Percentiles rank a stretch among this genome's conserved stretches.
phyloP scores from a whole-genome alignment of 2,329 filamentous ascomycete species.

The Pseudogymnoascus sp. region DNA sequence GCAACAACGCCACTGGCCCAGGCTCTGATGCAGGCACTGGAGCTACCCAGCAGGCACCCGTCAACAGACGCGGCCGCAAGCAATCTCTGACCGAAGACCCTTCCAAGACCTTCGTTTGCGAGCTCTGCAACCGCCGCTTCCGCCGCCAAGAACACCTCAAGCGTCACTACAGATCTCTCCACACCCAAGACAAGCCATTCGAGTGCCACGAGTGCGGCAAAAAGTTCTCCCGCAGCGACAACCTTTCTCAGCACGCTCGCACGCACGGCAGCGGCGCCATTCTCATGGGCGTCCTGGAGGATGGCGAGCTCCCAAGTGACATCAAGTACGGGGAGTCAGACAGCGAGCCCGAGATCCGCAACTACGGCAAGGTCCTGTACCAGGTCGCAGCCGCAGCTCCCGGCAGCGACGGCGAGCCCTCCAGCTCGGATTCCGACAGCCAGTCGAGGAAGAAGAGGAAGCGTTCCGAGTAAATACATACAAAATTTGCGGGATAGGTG shows the following conservation, averaged over 20 bases:
- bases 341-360: constrained; percentile 52
- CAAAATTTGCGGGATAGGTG: not conserved
- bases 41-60: constrained; percentile 43
- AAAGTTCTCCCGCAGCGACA: constrained; percentile 98
- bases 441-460: constrained; percentile 69
- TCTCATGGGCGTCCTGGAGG: constrained; percentile 80
- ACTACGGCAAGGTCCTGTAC: constrained; percentile 71
- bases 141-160: constrained; percentile 97
- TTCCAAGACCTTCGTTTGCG: constrained; percentile 96
- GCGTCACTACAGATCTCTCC: constrained; percentile 95
- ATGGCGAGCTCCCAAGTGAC: constrained; percentile 48
- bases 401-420: constrained; percentile 52
- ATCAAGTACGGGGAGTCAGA: constrained; percentile 32
- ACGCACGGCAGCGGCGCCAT: constrained; percentile 88
- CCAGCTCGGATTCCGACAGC: constrained; percentile 43
- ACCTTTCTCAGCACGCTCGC: constrained; percentile 89
- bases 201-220: constrained; percentile 97
- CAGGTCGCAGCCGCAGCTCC: constrained; percentile 69
- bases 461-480: constrained; percentile 51
- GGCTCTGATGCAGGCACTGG: constrained; percentile 28
- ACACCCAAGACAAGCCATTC: constrained; percentile 98
- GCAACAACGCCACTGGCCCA: constrained; percentile 34
- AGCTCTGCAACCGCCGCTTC: constrained; percentile 93
- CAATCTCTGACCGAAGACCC: constrained; percentile 96
- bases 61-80: constrained; percentile 92